Percentiles rank a stretch among this genome's conserved stretches.
phyloP scores from a whole-genome alignment of 495 filamentous ascomycete species.

The Hyaloscypha bicolor region DNA sequence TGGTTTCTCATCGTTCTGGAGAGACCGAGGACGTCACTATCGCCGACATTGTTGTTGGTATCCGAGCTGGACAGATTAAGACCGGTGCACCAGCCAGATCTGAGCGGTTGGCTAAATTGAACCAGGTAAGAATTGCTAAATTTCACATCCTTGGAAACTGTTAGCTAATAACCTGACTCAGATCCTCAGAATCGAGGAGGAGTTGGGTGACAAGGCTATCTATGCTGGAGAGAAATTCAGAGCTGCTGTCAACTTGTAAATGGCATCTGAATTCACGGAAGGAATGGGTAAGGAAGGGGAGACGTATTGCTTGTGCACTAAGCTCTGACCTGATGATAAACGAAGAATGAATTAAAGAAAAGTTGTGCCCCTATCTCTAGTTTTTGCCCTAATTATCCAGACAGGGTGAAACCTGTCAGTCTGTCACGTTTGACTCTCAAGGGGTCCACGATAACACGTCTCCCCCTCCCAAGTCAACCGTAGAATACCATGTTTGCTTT shows the following conservation, averaged over 20 bases:
- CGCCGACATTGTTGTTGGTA: slow-evolving; percentile 94
- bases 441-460: too few species aligned
- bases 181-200: slow-evolving; percentile 99
- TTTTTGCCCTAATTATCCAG: neutral
- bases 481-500: neutral
- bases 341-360: slow-evolving; percentile 25
- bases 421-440: too few species aligned
- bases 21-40: slow-evolving; percentile 99
- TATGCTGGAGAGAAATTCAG: slow-evolving; percentile 93
- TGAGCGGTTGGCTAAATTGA: slow-evolving; percentile 98
- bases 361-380: slow-evolving; percentile 18
- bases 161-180: slow-evolving; percentile 16
- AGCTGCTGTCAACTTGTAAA: slow-evolving; percentile 82
- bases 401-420: neutral
- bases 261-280: slow-evolving; percentile 1
- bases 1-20: slow-evolving; percentile 94
- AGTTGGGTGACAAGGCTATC: slow-evolving; percentile 87
- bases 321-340: slow-evolving; percentile 9
- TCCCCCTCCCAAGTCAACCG: neutral
- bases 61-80: slow-evolving; percentile 98
- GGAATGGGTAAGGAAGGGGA: neutral
- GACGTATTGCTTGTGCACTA: neutral
- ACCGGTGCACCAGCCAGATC: slow-evolving; percentile 94
- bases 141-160: neutral
- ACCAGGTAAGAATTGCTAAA: slow-evolving; percentile 57